Base-by-base conservation (phyloP, 2,329 filamentous ascomycete genomes). In the Tolypocladium cylindrosporum region DNA sequence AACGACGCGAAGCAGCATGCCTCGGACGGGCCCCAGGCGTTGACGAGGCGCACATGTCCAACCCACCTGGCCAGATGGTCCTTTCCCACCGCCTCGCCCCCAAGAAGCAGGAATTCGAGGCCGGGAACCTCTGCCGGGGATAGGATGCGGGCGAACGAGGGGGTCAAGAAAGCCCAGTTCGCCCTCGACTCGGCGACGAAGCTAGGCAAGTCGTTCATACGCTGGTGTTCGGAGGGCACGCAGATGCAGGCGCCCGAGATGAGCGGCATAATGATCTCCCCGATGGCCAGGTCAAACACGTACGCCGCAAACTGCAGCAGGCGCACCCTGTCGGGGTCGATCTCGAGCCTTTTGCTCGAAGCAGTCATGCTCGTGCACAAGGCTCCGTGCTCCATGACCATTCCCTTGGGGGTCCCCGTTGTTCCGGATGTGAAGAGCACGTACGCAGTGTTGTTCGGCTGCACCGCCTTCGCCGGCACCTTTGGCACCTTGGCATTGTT, bases 401-500 rank as follows among this genome's bases (percentile, higher is more conserved):
- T 52, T 5, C 62, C 61, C 36, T 65, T 65, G 27, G 63, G 63
- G 4, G 41, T 41, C 4, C 63, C 62, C 0, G 63, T 64, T 19
- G 51, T 59, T 5, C 61, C 60, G 1, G 59, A 61, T 39, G 62
- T 65, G 54, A 62, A 63, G 31, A 64, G 52, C 8, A 60, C 48
- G 55, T 60, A 60, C 11, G 50, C 54, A 14, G 43, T 34, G 36
- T 55, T 19, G 19, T 51, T 31, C 19, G 55, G n/a, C 7, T 43
- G 45, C 31, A 34, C 31, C 31, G 31, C 31, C 31, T 34, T 34
- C 6, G 31, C 31, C 31, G 7, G 31, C 31, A 34, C 31, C 31
- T 34, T 8, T 34, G 31, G 31, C 31, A 34, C 31, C 31, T 34
- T 34, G 31, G 31, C 31, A 34, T 34, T 34, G 31, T 34, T 34